phyloP scores from a whole-genome alignment of 257 asterid genomes.

The Capsicum pubescens region DNA sequence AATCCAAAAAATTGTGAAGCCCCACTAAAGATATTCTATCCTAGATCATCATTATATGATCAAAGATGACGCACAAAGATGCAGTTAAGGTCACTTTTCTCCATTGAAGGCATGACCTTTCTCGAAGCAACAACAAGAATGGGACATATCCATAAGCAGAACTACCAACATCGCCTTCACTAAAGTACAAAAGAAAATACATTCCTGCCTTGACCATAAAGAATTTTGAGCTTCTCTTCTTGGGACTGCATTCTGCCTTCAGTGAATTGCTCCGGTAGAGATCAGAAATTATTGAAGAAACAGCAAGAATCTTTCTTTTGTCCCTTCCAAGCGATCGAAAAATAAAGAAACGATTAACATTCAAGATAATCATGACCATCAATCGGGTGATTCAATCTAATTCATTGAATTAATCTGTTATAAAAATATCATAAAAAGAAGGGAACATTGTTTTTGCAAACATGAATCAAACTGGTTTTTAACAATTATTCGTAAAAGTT shows the following conservation, averaged over 20 bases:
- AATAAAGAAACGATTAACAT: conserved; percentile 5
- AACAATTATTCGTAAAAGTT: background rate
- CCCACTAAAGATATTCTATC: conserved; percentile 21
- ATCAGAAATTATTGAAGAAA: background rate
- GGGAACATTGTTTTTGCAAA: conserved; percentile 1
- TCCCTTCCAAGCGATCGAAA: background rate
- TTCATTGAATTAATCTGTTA: background rate
- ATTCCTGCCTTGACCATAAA: conserved; percentile 13
- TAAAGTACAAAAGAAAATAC: background rate
- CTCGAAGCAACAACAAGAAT: conserved; percentile 10
- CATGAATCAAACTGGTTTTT: background rate
- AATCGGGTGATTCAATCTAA: background rate
- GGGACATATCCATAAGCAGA: background rate
- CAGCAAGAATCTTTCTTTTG: conserved; percentile 6
- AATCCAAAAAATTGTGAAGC: background rate
- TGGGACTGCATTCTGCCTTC: conserved; percentile 9
- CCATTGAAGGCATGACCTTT: conserved; percentile 3
- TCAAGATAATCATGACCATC: background rate
- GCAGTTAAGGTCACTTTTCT: conserved; percentile 3
- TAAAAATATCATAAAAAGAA: too few species aligned
- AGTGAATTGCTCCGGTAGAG: background rate
- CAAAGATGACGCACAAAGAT: conserved; percentile 14
- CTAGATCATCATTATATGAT: conserved; percentile 13
- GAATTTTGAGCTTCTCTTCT: conserved; percentile 22
- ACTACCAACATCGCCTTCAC: background rate